Evolutionary conservation across 495 filamentous ascomycete species (phyloP).

Genomic region (Astrothelium subdiscretum): DNA sequence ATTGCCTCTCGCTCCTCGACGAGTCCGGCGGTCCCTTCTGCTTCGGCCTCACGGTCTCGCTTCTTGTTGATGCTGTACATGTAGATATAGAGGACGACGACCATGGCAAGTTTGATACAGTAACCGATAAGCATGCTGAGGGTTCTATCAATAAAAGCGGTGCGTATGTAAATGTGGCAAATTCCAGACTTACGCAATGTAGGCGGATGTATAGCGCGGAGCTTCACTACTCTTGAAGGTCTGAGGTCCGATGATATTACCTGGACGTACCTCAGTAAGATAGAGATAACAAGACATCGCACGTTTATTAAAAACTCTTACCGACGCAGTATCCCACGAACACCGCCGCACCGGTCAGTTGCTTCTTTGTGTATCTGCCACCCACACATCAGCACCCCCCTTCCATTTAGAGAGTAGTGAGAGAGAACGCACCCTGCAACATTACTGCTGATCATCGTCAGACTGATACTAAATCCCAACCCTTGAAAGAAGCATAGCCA

Average conservation of each 20-base stretch:
- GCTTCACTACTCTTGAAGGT: constrained; percentile 40
- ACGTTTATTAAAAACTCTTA: constrained; percentile 12
- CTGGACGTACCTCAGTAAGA: neutral
- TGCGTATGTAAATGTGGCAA: neutral
- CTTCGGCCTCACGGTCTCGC: constrained; percentile 35
- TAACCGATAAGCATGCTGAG: constrained; percentile 42
- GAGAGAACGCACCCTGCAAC: constrained; percentile 35
- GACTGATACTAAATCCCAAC: constrained; percentile 32
- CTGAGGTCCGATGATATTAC: constrained; percentile 2
- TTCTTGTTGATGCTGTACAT: constrained; percentile 45
- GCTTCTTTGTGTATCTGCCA: constrained; percentile 37
- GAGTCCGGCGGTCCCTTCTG: constrained; percentile 16
- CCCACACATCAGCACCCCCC: neutral
- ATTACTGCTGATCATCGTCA: constrained; percentile 30
- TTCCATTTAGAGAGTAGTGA: neutral
- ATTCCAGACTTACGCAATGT: constrained; percentile 37
- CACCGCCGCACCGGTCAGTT: constrained; percentile 38
- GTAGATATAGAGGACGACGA: constrained; percentile 38
- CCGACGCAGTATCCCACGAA: constrained; percentile 46
- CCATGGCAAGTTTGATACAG: constrained; percentile 36
- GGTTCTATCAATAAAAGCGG: neutral
- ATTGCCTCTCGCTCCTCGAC: constrained; percentile 37
- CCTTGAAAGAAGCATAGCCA: constrained; percentile 30
- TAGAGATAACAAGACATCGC: neutral
- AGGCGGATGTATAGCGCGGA: constrained; percentile 42